Evolutionary conservation across 495 filamentous ascomycete genomes (phyloP), one percentile per base, ranked within the genome.

Genomic region (Xylaria palmicola): DNA sequence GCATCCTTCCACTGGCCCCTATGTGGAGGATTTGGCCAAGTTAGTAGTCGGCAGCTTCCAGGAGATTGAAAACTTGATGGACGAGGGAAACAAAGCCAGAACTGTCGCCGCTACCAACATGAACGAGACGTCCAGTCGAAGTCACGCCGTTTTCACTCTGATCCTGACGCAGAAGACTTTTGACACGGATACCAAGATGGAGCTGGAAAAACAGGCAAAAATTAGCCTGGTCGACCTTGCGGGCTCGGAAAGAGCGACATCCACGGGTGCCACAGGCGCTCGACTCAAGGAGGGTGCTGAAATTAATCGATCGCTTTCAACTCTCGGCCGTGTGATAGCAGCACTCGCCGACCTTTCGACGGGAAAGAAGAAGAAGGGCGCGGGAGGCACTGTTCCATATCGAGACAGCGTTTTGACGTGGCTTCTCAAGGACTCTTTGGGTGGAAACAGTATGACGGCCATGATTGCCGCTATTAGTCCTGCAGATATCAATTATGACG

Each of bases 401-500:
- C 90, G 95, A 84, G 95, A 99, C 78, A 95, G 91, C 60, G 85
- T 98, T 45, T 77, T 99, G 61, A 99, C 95, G 13, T 99, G 95
- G 95, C 77, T 99, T 27, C 76, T 99, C 62, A 98, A 99, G 67
- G 95, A 99, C 72, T 98, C 94, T 2, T 79, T 99, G 9, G 95
- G 95, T 70, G 95, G 95, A 59, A 99, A 99, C 77, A 98, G 94
- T 69, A 93, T 98, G 89, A 98, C 94, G 19, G 95, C 94, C 47
- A 98, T 98, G 94, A 98, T 98, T 77, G 94, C 94, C 47, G 94
- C 94, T 37, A 98, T 98, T 69, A 97, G 92, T 55, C 94, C 94
- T 4, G 94, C 94, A 55, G 94, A 99, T 76, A 98, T 99, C 80
- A 99, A 99, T 75, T 99, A 93, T 68, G 94, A 99, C 65, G 94